These are phyloP conservation scores for Cystoderma amianthinum DNA, from an alignment of 768 basidiomycete species.

Conservation along the genomic window DNA sequence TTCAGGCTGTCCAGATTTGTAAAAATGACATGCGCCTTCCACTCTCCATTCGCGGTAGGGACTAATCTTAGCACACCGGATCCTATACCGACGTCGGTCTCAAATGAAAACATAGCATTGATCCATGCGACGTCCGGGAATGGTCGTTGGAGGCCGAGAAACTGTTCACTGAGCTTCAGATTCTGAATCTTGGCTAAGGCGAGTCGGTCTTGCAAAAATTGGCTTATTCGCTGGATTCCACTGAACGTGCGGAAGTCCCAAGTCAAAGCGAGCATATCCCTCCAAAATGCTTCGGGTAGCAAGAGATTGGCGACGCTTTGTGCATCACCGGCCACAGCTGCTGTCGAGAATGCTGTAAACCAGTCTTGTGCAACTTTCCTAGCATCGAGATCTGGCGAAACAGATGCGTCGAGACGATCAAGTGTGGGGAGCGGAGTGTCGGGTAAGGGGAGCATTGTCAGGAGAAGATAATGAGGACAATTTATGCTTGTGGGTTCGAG, in stretches of 20 bases:
- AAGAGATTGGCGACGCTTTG: not conserved
- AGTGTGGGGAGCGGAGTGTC: not conserved
- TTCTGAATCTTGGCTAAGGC: constrained; percentile 9
- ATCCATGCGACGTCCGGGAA: constrained; percentile 38
- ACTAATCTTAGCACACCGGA: constrained; percentile 46
- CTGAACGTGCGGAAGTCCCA: constrained; percentile 43
- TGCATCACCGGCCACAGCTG: not conserved
- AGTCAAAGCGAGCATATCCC: constrained; percentile 43
- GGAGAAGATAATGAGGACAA: too few species aligned
- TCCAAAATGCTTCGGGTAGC: constrained; percentile 20
- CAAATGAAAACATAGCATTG: constrained; percentile 40
- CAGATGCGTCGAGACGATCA: not conserved
- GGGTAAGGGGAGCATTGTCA: too few species aligned
- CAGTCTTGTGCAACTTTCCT: not conserved
- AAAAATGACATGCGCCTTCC: constrained; percentile 47
- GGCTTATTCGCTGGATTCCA: constrained; percentile 21
- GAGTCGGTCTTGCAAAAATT: constrained; percentile 28
- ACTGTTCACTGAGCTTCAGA: constrained; percentile 4
- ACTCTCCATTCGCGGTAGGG: constrained; percentile 28
- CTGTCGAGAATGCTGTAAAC: not conserved
- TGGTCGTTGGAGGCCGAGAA: constrained; percentile 14
- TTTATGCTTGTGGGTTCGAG: too few species aligned
- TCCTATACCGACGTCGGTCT: constrained; percentile 33
- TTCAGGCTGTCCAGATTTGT: constrained; percentile 45
- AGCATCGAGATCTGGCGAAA: not conserved